phyloP scores from a whole-genome alignment of 2,329 filamentous ascomycete species.

The Fusarium illudens region DNA sequence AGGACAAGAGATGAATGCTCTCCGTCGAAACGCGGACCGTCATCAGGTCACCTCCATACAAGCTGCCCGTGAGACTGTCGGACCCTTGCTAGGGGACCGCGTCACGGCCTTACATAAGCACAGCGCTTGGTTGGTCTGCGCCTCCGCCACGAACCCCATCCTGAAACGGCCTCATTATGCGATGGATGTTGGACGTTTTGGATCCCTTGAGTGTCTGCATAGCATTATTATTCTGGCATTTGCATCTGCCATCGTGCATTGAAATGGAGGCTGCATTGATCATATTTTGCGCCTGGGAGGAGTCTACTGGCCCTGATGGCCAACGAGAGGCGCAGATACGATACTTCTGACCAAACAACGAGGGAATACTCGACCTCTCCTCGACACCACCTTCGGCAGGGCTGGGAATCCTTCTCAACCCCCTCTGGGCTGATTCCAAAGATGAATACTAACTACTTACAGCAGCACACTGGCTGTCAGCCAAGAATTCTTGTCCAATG shows the following conservation, averaged over 20 bases:
- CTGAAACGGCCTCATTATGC: background rate
- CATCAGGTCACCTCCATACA: constrained; percentile 18
- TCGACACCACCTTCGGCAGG: too few relatives aligned
- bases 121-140: constrained; percentile 8
- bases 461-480: background rate
- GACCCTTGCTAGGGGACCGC: constrained; percentile 23
- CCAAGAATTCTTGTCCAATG: background rate
- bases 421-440: background rate
- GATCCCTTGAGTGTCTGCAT: background rate
- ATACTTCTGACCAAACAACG: background rate
- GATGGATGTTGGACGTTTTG: background rate
- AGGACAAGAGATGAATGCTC: background rate
- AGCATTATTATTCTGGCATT: too few relatives aligned
- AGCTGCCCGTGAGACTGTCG: background rate
- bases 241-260: background rate
- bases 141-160: constrained; percentile 9
- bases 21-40: constrained; percentile 17
- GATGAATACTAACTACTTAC: background rate
- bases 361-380: background rate
- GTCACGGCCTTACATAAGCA: constrained; percentile 35
- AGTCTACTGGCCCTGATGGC: background rate
- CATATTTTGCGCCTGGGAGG: background rate
- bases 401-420: background rate
- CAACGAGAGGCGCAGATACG: background rate
- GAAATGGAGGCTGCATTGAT: background rate